Base-by-base conservation (phyloP, 169 alveolate genomes). In the Babesia ovata region DNA sequence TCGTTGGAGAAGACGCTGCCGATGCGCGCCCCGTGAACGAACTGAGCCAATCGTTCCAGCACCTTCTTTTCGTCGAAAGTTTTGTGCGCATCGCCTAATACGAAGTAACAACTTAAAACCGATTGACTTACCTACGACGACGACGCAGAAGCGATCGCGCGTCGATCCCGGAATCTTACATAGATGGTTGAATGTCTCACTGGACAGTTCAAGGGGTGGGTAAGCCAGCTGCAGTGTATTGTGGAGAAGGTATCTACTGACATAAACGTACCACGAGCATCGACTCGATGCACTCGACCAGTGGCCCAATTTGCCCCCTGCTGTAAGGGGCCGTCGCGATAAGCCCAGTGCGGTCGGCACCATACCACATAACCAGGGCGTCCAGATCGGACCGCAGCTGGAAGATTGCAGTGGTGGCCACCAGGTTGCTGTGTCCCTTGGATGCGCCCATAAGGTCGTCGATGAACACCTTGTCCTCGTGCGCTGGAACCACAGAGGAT, bases 181-280 rank as follows among this genome's bases (percentile, higher is more conserved):
- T 7, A 67, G 54, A 39, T 46, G 50, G 42, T 7, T 16, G 45
- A 67, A 67, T 0, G 54, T 52, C 2, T 67, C 76, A 17, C 56
- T 33, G 4, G 67, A 12, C 0, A 67, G 48, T 21, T 67, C 76
- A 26, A 67, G 54, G 14, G 76, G 76, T 0, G 76, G 76, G 57
- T 54, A 39, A 10, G 48, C 21, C 45, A 67, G 63, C 52, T 28
- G 22, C 48, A 21, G 49, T 29, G 36, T 10, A 8, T 6, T 53
- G 61, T 14, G 21, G 14, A 24, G 42, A 10, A 53, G 1, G 22
- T 3, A 29, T 14, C 6, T 11, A 21, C 6, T 7, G 24, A 7
- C 26, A 53, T 21, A 10, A 45, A 53, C 61, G 36, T 53, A 53
- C 61, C 17, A 45, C 36, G 17, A 63, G 29, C 65, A 67, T 52